Base-by-base conservation (phyloP, 257 asterid species). In the Pogostemon cablin region DNA sequence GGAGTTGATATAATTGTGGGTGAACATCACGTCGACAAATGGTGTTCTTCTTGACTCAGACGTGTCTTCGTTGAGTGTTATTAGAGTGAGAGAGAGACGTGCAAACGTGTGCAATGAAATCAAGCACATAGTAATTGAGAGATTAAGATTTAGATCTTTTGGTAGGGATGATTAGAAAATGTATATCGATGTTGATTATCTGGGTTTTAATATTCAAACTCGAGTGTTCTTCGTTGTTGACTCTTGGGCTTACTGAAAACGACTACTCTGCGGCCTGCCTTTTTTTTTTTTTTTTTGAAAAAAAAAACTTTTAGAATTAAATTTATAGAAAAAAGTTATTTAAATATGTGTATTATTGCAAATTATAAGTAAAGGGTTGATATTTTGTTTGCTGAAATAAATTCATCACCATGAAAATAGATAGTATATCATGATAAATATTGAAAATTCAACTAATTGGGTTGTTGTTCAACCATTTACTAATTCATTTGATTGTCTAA, bases 91-190 rank as follows among this genome's bases (percentile, higher is more conserved):
- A 75, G 78, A 72, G 57, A 59, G 65, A 73, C 72, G 76, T 70
- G 85, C 20, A 65, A 42, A 67, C 73, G 82, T 74, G 80, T 69
- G 68, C 59, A 50, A 50, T 69, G 71, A 73, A 17, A 73, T 52
- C 47, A 53, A 65, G 59, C 76, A 39, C 67, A 68, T 63, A 52
- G 60, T 10, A 4, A 54, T 25, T 25, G 12, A 48, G 69, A 72
- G 62, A 55, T 67, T 52, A 55, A 61, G 63, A 67, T 47, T 42
- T 32, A 39, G 41, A 43, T 67, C 53, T 55, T 54, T 53, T 56
- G 34, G 52, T 12, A 8, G 7, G 58, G 15, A 63, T 58, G 60
- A 49, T 65, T 35, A 10, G 48, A 67, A 62, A 2, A 67, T 53
- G 58, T 0, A 52, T 50, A 42, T 68, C n/a, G 66, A 75, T 32